These are phyloP conservation scores for Silybum marianum DNA, from an alignment of 129 eudicot species.

Conservation along the genomic window DNA sequence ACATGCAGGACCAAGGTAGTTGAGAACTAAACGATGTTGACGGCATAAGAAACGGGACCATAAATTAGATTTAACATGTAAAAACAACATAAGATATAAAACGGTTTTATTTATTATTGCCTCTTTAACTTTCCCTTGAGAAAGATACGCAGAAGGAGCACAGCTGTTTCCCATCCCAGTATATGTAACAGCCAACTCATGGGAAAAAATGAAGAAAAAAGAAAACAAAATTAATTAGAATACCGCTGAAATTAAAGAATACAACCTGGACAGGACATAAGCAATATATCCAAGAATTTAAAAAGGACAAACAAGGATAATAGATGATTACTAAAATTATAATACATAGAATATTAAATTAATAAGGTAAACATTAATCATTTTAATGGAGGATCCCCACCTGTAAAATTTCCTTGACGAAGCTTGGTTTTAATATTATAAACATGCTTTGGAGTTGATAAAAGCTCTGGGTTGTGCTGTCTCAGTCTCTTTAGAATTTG, in stretches of 20 bases:
- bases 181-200: not conserved
- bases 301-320: not conserved
- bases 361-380: conserved; percentile 18
- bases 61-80: not conserved
- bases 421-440: conserved; percentile 82
- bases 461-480: conserved; percentile 82
- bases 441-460: conserved; percentile 79
- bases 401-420: conserved; percentile 85
- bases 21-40: not conserved
- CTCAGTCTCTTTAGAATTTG: conserved; percentile 76
- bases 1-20: not conserved
- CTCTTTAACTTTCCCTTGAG: not conserved
- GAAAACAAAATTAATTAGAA: not conserved
- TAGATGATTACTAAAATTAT: not conserved
- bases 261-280: not conserved
- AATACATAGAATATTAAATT: not conserved
- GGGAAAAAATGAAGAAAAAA: conserved; percentile 2
- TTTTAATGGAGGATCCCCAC: conserved; percentile 32
- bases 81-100: not conserved
- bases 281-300: not conserved
- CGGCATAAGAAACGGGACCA: not conserved
- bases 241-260: not conserved
- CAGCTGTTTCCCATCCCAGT: conserved; percentile 3
- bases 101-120: not conserved
- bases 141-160: not conserved